Evolutionary conservation across 2,329 filamentous ascomycete species (phyloP).

Genomic region (Bipolaris cookei): DNA sequence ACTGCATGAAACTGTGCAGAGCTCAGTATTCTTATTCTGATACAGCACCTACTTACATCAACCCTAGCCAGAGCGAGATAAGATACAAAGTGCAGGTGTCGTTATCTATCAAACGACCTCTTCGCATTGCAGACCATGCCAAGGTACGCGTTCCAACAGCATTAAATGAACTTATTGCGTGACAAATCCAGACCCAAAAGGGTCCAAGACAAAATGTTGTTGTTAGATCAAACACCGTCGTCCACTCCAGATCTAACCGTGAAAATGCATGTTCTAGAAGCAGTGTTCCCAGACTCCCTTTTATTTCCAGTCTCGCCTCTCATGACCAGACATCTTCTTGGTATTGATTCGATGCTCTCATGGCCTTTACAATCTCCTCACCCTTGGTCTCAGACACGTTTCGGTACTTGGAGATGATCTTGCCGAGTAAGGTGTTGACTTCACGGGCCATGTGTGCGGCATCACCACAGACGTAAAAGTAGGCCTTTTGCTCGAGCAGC

Average conservation of each 20-base stretch:
- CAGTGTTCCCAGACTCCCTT: conserved; percentile 2
- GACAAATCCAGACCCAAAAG: not conserved
- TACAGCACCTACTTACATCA: not conserved
- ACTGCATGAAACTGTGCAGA: conserved; percentile 18
- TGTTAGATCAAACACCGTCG: conserved; percentile 27
- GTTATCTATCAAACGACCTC: conserved; percentile 5
- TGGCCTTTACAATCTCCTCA: conserved; percentile 95
- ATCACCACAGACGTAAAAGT: conserved; percentile 98
- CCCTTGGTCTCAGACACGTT: conserved; percentile 84
- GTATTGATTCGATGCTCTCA: conserved; percentile 94
- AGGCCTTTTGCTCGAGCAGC: conserved; percentile 83
- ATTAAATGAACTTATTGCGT: conserved; percentile 5
- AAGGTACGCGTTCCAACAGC: conserved; percentile 2
- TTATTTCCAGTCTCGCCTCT: conserved; percentile 7
- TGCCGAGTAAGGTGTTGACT: conserved; percentile 83
- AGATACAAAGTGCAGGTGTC: not conserved
- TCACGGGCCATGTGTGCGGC: conserved; percentile 96
- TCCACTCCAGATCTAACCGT: conserved; percentile 34
- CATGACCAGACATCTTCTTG: conserved; percentile 80
- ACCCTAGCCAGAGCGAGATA: conserved; percentile 11
- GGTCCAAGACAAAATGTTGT: conserved; percentile 3
- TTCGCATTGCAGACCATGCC: conserved; percentile 2
- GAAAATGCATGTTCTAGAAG: conserved; percentile 35
- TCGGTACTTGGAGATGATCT: conserved; percentile 85
- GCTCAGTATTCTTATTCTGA: conserved; percentile 6